phyloP scores from a whole-genome alignment of 2,329 filamentous ascomycete species.

The Endoconidiophora polonica region DNA sequence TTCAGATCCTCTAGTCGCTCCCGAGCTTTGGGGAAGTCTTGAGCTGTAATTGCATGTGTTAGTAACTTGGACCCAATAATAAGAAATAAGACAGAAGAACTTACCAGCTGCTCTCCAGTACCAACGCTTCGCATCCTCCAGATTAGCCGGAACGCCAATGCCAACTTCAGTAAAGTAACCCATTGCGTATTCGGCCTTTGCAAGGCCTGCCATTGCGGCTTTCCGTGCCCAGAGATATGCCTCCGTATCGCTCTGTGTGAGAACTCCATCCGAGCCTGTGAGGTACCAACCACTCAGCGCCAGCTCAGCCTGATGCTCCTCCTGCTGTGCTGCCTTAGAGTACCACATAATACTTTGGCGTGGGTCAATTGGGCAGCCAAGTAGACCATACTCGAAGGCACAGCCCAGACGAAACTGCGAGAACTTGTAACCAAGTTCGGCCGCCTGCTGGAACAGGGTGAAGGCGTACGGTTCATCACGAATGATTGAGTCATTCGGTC shows the following conservation, averaged over 20 bases:
- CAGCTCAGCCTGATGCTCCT: conserved; percentile 83
- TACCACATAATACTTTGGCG: conserved; percentile 87
- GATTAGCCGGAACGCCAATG: conserved; percentile 68
- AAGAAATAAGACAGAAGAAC: conserved; percentile 23
- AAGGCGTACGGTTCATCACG: conserved; percentile 69
- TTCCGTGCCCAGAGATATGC: conserved; percentile 95
- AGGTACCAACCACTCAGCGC: conserved; percentile 85
- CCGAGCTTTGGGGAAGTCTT: conserved; percentile 85
- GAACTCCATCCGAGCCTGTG: conserved; percentile 71
- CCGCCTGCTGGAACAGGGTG: conserved; percentile 70
- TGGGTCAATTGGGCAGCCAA: conserved; percentile 71
- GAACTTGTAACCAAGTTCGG: conserved; percentile 83
- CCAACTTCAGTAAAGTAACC: conserved; percentile 84
- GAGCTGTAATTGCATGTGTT: conserved; percentile 38
- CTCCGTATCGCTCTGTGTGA: conserved; percentile 86
- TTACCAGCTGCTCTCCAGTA: conserved; percentile 93
- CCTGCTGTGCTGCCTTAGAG: conserved; percentile 73
- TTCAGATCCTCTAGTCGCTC: conserved; percentile 88
- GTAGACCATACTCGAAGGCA: conserved; percentile 74
- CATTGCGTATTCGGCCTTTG: conserved; percentile 96
- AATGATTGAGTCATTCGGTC: conserved; percentile 53
- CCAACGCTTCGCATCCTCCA: conserved; percentile 96
- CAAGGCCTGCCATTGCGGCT: conserved; percentile 69
- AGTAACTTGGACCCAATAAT: conserved; percentile 14
- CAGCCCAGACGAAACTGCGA: conserved; percentile 80